A percentile compares a stretch with the other conserved stretches of the same genome.
Conservation (phyloP, 2,329 filamentous ascomycete species). For the Periconia sp. region DNA sequence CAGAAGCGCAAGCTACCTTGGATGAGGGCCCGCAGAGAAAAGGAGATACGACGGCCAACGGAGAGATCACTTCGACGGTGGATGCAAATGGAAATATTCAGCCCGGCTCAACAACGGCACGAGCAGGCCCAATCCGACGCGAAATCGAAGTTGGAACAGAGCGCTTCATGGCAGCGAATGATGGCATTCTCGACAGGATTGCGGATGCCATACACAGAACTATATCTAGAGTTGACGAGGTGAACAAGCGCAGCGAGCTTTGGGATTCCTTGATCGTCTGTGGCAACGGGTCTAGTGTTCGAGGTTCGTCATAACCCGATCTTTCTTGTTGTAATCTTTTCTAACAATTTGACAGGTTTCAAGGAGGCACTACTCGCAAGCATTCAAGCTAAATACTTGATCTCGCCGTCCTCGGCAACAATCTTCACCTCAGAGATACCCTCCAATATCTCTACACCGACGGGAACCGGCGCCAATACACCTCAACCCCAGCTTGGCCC, state of each 20-base stretch:
- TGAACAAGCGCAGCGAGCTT: constrained; percentile 80
- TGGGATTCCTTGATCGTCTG: constrained; percentile 95
- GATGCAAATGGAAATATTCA: constrained; percentile 38
- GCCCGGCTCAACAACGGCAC: constrained; percentile 16
- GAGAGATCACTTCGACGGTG: constrained; percentile 25
- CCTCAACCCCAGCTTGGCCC: constrained; percentile 67
- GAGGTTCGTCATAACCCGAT: constrained; percentile 53
- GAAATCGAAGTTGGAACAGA: constrained; percentile 81
- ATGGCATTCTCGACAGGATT: constrained; percentile 80
- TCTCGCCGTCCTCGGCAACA: constrained; percentile 90
- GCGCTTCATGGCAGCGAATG: constrained; percentile 69
- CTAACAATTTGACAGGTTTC: constrained; percentile 64
- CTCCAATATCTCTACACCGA: constrained; percentile 88
- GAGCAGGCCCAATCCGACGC: constrained; percentile 49
- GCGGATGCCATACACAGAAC: constrained; percentile 83
- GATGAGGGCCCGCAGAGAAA: constrained; percentile 53
- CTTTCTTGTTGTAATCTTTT: constrained; percentile 16
- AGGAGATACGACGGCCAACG: constrained; percentile 40
- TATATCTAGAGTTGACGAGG: constrained; percentile 81
- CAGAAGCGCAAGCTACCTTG: constrained; percentile 60
- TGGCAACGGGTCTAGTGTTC: constrained; percentile 78
- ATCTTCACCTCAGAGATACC: constrained; percentile 98
- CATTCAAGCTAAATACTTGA: constrained; percentile 80
- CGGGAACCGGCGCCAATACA: constrained; percentile 89
- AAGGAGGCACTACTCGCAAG: constrained; percentile 85